phyloP scores from a whole-genome alignment of 2,329 filamentous ascomycete species.

The Dactylellina cionopaga region DNA sequence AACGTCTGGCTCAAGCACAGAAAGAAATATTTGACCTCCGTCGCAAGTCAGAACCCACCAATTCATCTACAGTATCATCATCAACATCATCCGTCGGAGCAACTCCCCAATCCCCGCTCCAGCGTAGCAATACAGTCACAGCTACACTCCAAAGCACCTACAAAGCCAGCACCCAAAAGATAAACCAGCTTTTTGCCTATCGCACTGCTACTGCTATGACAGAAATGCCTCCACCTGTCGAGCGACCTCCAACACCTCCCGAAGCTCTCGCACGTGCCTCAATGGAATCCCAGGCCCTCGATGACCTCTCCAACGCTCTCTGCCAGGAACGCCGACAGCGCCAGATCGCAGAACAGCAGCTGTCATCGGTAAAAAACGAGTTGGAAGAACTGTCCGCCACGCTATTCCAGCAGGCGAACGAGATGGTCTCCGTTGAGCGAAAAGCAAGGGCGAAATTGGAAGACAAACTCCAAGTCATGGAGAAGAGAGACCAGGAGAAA shows the following conservation, averaged over 20 bases:
- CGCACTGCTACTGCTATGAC: conserved; percentile 54
- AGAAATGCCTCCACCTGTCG: conserved; percentile 57
- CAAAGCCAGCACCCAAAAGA: conserved; percentile 24
- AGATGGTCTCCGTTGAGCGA: conserved; percentile 84
- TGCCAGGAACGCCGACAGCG: conserved; percentile 72
- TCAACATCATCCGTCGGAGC: conserved; percentile 62
- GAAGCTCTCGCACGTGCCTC: conserved; percentile 53
- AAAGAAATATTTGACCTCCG: conserved; percentile 69
- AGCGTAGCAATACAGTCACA: conserved; percentile 56
- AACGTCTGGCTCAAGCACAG: conserved; percentile 77
- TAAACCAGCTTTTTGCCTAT: conserved; percentile 36
- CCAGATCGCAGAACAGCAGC: conserved; percentile 73
- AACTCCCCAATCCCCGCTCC: conserved; percentile 36
- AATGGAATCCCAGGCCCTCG: conserved; percentile 65
- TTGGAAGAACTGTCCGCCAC: conserved; percentile 80
- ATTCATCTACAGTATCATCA: conserved; percentile 51
- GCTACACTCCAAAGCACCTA: conserved; percentile 42
- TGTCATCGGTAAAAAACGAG: conserved; percentile 74
- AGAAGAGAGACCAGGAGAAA: conserved; percentile 77
- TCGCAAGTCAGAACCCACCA: conserved; percentile 38
- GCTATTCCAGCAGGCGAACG: conserved; percentile 83
- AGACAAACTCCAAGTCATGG: conserved; percentile 74
- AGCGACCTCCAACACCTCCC: conserved; percentile 51
- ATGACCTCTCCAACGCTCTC: conserved; percentile 65
- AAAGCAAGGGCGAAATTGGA: conserved; percentile 76